Percentiles rank a stretch among this genome's conserved stretches.
Conservation (phyloP, 1,284 basidiomycete species). For the Austroboletus sp. region DNA sequence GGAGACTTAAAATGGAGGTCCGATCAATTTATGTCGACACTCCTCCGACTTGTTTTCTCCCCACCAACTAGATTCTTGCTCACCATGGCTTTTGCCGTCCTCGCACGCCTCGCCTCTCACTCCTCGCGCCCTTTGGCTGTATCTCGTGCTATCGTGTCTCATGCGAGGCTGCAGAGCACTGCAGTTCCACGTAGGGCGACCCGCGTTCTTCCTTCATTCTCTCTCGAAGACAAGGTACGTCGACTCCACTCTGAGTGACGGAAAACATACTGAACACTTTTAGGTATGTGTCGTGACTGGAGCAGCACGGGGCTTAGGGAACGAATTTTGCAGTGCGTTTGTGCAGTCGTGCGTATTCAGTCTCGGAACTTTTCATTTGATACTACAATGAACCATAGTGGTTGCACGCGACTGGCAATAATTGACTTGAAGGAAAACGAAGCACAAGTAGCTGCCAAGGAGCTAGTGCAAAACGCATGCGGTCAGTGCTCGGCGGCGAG, state of each 20-base stretch:
- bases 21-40: constrained; percentile 11
- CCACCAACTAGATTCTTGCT: constrained; percentile 7
- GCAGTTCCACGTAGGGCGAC: constrained; percentile 20
- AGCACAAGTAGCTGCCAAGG: constrained; percentile 65
- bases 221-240: constrained; percentile 60
- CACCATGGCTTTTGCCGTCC: constrained; percentile 23
- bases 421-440: constrained; percentile 78
- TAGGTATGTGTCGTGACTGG: constrained; percentile 94
- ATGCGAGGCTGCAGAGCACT: constrained; percentile 25
- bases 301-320: constrained; percentile 82
- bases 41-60: constrained; percentile 4
- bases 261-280: background rate
- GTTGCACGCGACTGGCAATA: constrained; percentile 76
- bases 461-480: constrained; percentile 56
- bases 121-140: constrained; percentile 15
- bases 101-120: constrained; percentile 24
- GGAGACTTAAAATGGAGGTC: constrained; percentile 20
- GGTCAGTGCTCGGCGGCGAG: constrained; percentile 34
- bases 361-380: background rate
- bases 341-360: constrained; percentile 65
- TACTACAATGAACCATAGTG: constrained; percentile 39
- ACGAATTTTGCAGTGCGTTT: constrained; percentile 86
- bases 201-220: constrained; percentile 53
- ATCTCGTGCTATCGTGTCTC: constrained; percentile 11
- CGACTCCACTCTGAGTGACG: background rate